Percentiles rank a stretch among this genome's conserved stretches.
Evolutionary conservation across 176 grass and related monocot genomes (phyloP).

Genomic region (Eremochloa ophiuroides): DNA sequence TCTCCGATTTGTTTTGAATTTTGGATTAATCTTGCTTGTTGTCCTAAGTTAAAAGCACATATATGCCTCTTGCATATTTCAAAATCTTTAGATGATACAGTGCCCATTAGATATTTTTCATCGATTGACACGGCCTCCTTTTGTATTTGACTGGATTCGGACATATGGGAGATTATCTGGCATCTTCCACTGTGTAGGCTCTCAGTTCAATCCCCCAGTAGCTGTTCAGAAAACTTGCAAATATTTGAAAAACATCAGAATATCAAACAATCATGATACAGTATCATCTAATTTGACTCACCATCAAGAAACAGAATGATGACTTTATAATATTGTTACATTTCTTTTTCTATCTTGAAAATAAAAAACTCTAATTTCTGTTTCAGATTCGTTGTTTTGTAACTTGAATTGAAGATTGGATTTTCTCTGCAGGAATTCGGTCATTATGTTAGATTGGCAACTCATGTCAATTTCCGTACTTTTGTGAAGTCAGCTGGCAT

Average conservation of each 20-base stretch:
- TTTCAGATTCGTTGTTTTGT: background rate
- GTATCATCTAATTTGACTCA: background rate
- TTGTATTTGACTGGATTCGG: background rate
- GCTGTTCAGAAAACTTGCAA: background rate
- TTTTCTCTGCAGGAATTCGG: conserved; percentile 79
- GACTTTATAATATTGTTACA: background rate
- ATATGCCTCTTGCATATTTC: background rate
- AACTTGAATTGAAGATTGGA: background rate
- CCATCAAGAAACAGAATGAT: background rate
- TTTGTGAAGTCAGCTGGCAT: conserved; percentile 92
- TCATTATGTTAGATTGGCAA: conserved; percentile 96
- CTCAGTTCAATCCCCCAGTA: conserved; percentile 14
- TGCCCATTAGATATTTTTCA: background rate
- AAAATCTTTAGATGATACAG: conserved; percentile 15
- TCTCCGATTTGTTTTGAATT: background rate
- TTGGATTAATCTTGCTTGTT: background rate
- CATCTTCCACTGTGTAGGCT: background rate
- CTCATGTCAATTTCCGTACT: conserved; percentile 85
- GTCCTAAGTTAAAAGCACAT: background rate
- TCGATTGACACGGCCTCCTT: background rate
- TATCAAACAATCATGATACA: conserved; percentile 7
- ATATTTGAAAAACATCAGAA: background rate
- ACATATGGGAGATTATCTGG: conserved; percentile 1
- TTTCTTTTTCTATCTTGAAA: background rate
- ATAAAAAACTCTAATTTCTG: background rate